Evolutionary conservation across 2,329 filamentous ascomycete genomes (phyloP).

Genomic region (Samsoniella hepiali): DNA sequence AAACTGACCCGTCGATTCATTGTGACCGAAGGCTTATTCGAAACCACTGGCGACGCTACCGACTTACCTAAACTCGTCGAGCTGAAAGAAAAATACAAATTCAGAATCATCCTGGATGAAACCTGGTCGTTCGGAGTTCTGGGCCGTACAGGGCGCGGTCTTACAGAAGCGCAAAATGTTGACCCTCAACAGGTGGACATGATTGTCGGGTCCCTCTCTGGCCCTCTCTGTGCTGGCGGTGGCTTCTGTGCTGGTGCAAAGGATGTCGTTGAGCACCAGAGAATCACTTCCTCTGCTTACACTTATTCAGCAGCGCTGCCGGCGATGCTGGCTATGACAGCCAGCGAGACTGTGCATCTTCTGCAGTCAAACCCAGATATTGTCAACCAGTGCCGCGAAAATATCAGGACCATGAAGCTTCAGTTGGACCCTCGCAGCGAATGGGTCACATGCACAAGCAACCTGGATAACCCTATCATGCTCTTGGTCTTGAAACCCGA

Average conservation of each 20-base stretch:
- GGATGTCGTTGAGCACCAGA: conserved; percentile 94
- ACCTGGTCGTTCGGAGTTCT: conserved; percentile 96
- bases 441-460: conserved; percentile 81
- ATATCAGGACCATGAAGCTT: conserved; percentile 77
- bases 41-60: conserved; percentile 80
- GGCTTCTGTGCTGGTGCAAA: conserved; percentile 91
- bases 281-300: conserved; percentile 86
- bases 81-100: conserved; percentile 94
- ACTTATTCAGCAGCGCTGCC: conserved; percentile 94
- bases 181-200: conserved; percentile 93
- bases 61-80: conserved; percentile 88
- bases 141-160: conserved; percentile 82
- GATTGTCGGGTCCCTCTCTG: conserved; percentile 90
- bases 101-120: conserved; percentile 94
- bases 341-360: conserved; percentile 83
- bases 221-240: conserved; percentile 85
- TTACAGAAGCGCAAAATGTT: conserved; percentile 96
- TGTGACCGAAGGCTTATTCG: conserved; percentile 92
- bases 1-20: conserved; percentile 91
- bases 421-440: conserved; percentile 92
- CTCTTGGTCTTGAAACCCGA: conserved; percentile 80
- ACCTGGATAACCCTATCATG: conserved; percentile 81
- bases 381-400: conserved; percentile 74
- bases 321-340: conserved; percentile 91
- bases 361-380: conserved; percentile 86